These are phyloP conservation scores for Micromonas pusilla DNA, from an alignment of 139 green algal species.

Conservation along the genomic window DNA sequence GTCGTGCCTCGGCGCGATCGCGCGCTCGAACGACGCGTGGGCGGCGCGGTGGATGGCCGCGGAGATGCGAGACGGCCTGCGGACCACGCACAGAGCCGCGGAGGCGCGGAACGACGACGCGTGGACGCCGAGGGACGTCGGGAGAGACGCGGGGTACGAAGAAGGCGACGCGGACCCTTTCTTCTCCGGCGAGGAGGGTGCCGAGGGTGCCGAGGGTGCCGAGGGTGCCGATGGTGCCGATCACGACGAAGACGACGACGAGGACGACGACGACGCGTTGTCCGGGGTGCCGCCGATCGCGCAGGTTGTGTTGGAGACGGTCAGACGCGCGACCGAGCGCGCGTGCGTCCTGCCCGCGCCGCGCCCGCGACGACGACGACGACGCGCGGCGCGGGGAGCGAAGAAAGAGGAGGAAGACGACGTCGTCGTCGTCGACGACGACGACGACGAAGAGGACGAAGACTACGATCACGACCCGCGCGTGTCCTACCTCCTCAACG, in stretches of 20 bases:
- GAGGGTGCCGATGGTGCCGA: no score
- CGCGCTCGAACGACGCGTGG: not conserved
- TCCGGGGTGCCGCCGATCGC: not conserved
- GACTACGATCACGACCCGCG: no score
- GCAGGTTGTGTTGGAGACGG: no score
- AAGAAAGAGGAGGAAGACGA: no score
- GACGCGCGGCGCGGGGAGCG: no score
- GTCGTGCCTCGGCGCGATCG: not conserved
- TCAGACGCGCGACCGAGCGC: no score
- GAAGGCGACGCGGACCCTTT: not conserved
- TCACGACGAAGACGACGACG: not conserved
- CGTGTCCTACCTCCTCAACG: no score
- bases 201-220: not conserved
- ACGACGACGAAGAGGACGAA: no score
- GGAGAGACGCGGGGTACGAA: not conserved
- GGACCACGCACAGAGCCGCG: not conserved
- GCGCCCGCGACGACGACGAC: not conserved
- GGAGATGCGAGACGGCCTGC: not conserved
- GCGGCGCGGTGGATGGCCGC: not conserved
- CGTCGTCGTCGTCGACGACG: no score
- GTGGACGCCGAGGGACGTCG: not conserved
- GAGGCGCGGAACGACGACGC: no score
- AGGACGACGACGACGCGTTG: not conserved
- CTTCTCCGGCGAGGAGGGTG: not conserved
- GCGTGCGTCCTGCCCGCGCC: not conserved